phyloP scores from a whole-genome alignment of 495 filamentous ascomycete species.

The Podospora bellae-mahoneyi region DNA sequence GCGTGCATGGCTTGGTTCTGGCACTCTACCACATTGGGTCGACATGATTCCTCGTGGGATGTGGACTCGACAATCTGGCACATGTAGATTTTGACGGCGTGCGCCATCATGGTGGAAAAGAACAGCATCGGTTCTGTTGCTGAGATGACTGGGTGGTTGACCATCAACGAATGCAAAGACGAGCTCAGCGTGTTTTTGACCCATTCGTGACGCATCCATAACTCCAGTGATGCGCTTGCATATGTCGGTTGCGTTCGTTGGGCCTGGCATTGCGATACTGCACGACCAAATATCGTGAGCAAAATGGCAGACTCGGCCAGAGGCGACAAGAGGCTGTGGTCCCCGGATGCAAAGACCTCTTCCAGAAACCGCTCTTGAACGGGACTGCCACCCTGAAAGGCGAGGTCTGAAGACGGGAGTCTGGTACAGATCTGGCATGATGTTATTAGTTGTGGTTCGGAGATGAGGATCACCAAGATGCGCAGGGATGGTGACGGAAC shows the following conservation, averaged over 20 bases:
- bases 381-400: slow-evolving; percentile 51
- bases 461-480: slow-evolving; percentile 14
- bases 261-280: slow-evolving; percentile 44
- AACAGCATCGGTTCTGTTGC: slow-evolving; percentile 47
- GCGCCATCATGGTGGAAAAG: slow-evolving; percentile 44
- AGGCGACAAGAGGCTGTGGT: slow-evolving; percentile 37
- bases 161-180: slow-evolving; percentile 35
- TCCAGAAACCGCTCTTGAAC: slow-evolving; percentile 42
- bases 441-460: slow-evolving; percentile 15
- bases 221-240: slow-evolving; percentile 30
- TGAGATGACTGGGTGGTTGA: slow-evolving; percentile 33
- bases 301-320: slow-evolving; percentile 49
- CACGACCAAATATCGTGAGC: slow-evolving; percentile 47
- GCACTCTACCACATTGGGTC: slow-evolving; percentile 30
- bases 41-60: slow-evolving; percentile 24
- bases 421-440: slow-evolving; percentile 40
- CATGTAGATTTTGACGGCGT: slow-evolving; percentile 44
- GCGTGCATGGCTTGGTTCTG: slow-evolving; percentile 36
- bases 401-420: slow-evolving; percentile 46
- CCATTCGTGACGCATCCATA: slow-evolving; percentile 50
- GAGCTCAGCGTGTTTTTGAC: slow-evolving; percentile 42
- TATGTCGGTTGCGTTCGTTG: slow-evolving; percentile 21
- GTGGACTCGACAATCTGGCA: slow-evolving; percentile 33
- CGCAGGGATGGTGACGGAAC: slow-evolving; percentile 13
- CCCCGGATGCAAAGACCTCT: slow-evolving; percentile 40